Evolutionary conservation across 441 rosid species (phyloP), one percentile per base, ranked within the genome.

Genomic region (Croton laevigatus): DNA sequence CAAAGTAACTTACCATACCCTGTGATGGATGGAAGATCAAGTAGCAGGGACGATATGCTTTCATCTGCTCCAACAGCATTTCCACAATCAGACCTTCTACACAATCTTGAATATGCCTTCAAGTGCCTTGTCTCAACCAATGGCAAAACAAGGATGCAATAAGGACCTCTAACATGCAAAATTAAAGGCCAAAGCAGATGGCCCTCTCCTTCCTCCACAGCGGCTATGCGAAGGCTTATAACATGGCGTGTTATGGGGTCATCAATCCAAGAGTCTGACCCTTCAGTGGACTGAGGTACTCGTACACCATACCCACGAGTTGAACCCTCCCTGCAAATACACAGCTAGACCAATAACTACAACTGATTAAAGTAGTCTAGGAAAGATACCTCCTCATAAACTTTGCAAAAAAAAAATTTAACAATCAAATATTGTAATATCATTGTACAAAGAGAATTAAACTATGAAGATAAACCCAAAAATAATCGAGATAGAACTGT

Each of bases 231-330:
- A 64, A 94, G 85, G 71, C 98, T 83, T 77, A 94, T 81, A 40
- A 94, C 65, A 66, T 94, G 93, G 20, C 91, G 94, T n/a, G 88
- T 84, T 71, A 92, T 89, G n/a, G 98, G 97, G 73, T 94, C 98
- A 79, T 94, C 99, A 62, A 92, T 87, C 99, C 98, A 92, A 1
- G 99, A 88, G 80, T 94, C 98, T 3, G 91, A 90, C 40, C 98
- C 96, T 79, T 80, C 69, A 4, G 73, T 78, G 8, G 97, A 94
- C 74, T 90, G 94, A 42, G 81, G 53, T 23, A 90, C 82, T 3
- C 96, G 89, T 22, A 94, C 65, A 52, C 97, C 98, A 73, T 82
- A 89, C 32, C 98, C 96, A 59, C 86, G 83, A n/a, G 76, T 60
- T 51, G 98, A 92, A 63, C 97, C 98, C 78, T 94, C 97, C 78